Evolutionary conservation across 192 early-diverging fungal species (phyloP), one percentile per base, ranked within the genome.

Genomic region (Podila clonocystis): DNA sequence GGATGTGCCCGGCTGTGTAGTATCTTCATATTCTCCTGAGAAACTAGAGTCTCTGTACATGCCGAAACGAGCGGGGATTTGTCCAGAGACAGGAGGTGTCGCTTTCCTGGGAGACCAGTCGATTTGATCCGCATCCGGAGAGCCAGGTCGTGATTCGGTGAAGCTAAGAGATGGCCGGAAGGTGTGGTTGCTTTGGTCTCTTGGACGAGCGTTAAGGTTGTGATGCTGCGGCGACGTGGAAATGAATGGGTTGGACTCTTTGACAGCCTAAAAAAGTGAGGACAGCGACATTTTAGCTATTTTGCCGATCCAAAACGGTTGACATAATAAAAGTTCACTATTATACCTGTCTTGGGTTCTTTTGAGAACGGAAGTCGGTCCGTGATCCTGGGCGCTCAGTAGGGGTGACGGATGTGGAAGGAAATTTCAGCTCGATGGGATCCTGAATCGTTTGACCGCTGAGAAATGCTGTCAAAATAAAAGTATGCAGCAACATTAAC

Each of bases 21-120:
- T 45, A 65, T 65, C 29, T 45, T 41, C 20, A 30, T 58, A n/a
- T 22, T 30, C 9, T 34, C 29, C 26, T 34, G 52, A 20, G 20
- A 36, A n/a, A 41, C 49, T 64, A 17, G 70, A 24, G 24, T 72
- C 70, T 19, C 76, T 3, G 33, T 79, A 80, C 62, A 65, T 73
- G 19, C 77, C 77, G 60, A 80, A 80, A 0, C 34, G 52, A n/a
- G 62, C 65, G 34, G 70, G 50, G 2, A 45, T 30, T 2, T 48
- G 29, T 22, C 24, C 31, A 0, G 70, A 29, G 3, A 59, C 20
- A 19, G 59, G 4, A 5, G 45, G 9, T 5, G 9, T 20, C 19
- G 77, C 41, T 30, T 73, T 80, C 30, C 50, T 72, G 1, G 77
- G 67, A 28, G 70, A 72, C 77, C 77, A 80, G 29, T 65, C 68